phyloP scores from a whole-genome alignment of 257 asterid genomes.

The Fraxinus quadrangulata region DNA sequence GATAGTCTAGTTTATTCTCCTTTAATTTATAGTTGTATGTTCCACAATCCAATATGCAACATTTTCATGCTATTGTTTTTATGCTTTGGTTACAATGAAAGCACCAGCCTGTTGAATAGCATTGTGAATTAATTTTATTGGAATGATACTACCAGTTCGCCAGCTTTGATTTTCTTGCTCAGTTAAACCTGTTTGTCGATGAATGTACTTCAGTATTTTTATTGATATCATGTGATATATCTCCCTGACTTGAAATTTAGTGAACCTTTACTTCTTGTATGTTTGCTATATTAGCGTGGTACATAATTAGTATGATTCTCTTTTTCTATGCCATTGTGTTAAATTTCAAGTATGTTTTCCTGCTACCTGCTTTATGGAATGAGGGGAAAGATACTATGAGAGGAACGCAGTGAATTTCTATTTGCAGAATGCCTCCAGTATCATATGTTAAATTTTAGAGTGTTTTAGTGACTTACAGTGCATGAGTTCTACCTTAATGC shows the following conservation, averaged over 20 bases:
- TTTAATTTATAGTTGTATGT: conserved; percentile 5
- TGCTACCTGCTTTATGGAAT: not conserved
- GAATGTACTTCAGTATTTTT: not conserved
- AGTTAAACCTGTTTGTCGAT: not conserved
- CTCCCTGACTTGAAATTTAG: not conserved
- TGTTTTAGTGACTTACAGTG: not conserved
- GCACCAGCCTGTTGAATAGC: not conserved
- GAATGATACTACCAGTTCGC: not conserved
- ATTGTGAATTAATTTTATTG: not conserved
- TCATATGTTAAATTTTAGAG: not conserved
- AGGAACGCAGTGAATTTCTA: not conserved
- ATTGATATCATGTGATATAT: not conserved
- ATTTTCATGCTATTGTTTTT: not conserved
- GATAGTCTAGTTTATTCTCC: conserved; percentile 3
- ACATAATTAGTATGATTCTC: not conserved
- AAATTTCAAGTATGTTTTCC: not conserved
- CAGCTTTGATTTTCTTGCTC: conserved; percentile 1
- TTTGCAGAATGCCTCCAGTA: not conserved
- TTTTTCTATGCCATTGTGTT: not conserved
- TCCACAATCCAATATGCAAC: not conserved
- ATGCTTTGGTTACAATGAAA: conserved; percentile 14
- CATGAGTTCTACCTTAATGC: not conserved
- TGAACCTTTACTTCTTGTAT: not conserved
- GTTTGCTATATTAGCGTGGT: not conserved
- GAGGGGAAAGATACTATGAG: not conserved